Percentiles rank a stretch among this genome's conserved stretches.
Evolutionary conservation across 345 rosid species (phyloP).

Genomic region (Noccaea caerulescens): DNA sequence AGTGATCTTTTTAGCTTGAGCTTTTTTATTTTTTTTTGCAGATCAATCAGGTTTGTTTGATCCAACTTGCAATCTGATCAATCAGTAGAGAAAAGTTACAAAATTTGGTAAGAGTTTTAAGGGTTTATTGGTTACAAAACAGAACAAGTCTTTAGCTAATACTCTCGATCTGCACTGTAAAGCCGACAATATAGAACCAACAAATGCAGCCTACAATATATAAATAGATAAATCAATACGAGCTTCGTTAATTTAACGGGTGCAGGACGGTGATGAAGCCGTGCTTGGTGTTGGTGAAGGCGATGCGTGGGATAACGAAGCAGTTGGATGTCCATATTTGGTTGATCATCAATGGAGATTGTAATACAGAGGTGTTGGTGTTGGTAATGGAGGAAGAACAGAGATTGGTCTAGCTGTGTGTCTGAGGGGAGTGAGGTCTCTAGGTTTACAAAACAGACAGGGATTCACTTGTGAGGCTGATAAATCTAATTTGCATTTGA

Average conservation of each 20-base stretch:
- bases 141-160: slow-evolving; percentile 24
- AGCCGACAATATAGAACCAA: slow-evolving; percentile 77
- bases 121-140: neutral
- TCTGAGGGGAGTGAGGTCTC: no score
- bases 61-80: slow-evolving; percentile 66
- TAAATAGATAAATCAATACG: slow-evolving; percentile 7
- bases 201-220: slow-evolving; percentile 64
- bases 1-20: slow-evolving; percentile 72
- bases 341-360: no score
- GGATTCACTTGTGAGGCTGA: slow-evolving; percentile 51
- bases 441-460: slow-evolving; percentile 61
- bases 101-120: neutral
- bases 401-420: slow-evolving; percentile 77
- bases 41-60: slow-evolving; percentile 55
- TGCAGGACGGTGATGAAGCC: no score
- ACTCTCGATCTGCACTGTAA: no score
- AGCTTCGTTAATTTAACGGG: neutral
- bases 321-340: no score
- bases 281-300: no score
- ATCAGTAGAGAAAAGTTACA: slow-evolving; percentile 9
- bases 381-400: slow-evolving; percentile 61
- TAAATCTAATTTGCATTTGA: no score
- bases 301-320: no score
- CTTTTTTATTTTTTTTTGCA: slow-evolving; percentile 67
- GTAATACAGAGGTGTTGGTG: no score